phyloP scores from a whole-genome alignment of 1,284 basidiomycete species.

The Puccinia horiana region DNA sequence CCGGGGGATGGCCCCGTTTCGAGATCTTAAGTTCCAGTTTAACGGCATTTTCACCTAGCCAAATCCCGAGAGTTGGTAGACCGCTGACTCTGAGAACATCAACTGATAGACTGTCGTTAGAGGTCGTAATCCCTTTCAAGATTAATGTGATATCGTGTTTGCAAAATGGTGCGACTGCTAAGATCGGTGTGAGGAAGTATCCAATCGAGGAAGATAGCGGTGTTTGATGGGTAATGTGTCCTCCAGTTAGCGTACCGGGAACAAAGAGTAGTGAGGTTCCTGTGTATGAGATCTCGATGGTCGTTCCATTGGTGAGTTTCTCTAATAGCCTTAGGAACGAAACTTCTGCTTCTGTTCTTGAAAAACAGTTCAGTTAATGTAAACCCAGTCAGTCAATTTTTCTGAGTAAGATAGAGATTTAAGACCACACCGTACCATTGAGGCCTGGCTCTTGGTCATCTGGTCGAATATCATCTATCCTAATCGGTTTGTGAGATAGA shows the following conservation, averaged over 20 bases:
- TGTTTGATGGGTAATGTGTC: conserved; percentile 79
- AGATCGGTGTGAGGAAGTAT: conserved; percentile 87
- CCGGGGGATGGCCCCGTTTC: conserved; percentile 85
- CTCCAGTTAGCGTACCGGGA: conserved; percentile 88
- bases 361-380: conserved; percentile 14
- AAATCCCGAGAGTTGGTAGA: conserved; percentile 84
- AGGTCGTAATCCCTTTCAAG: conserved; percentile 82
- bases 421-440: conserved; percentile 67
- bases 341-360: conserved; percentile 78
- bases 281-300: conserved; percentile 95
- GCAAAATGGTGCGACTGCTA: conserved; percentile 88
- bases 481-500: conserved; percentile 80
- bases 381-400: conserved; percentile 4
- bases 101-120: conserved; percentile 81
- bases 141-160: conserved; percentile 83
- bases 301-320: conserved; percentile 88
- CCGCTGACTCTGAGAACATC: conserved; percentile 91
- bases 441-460: conserved; percentile 93
- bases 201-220: conserved; percentile 82
- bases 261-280: conserved; percentile 87
- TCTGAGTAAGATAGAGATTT: conserved; percentile 8
- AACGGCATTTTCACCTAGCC: conserved; percentile 73
- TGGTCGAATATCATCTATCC: conserved; percentile 84
- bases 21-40: conserved; percentile 70
- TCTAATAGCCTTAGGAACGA: conserved; percentile 85